Conservation (phyloP, 164 flowering plant genomes). For the Vitis cinerea region DNA sequence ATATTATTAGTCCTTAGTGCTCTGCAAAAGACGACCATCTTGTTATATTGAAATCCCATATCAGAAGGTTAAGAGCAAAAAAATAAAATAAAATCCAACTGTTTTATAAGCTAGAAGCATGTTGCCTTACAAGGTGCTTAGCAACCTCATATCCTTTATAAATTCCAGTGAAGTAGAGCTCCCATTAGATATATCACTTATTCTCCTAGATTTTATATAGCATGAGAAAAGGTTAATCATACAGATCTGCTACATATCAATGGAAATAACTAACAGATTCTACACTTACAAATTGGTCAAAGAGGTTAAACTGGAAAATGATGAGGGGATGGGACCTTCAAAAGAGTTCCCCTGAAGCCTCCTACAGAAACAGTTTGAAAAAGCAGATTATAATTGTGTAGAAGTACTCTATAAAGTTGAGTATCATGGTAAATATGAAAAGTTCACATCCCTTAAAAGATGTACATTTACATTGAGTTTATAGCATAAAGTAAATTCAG, state of each 20-base stretch:
- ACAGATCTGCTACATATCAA: not conserved
- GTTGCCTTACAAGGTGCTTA: constrained; percentile 47
- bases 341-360: constrained; percentile 76
- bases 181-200: constrained; percentile 67
- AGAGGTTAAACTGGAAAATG: constrained; percentile 53
- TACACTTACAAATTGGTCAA: constrained; percentile 62
- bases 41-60: not conserved
- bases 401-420: too few relatives aligned
- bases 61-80: not conserved
- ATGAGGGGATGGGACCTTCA: constrained; percentile 68
- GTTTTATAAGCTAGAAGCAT: not conserved
- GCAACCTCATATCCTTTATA: constrained; percentile 46
- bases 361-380: constrained; percentile 32
- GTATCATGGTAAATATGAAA: too few relatives aligned
- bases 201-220: constrained; percentile 43
- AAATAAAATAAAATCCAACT: not conserved
- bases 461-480: too few relatives aligned
- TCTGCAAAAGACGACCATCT: constrained; percentile 27
- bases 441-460: too few relatives aligned
- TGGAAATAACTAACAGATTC: not conserved
- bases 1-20: constrained; percentile 60
- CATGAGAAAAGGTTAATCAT: constrained; percentile 6
- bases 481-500: too few relatives aligned
- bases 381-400: not conserved
- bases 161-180: constrained; percentile 57